phyloP scores from a whole-genome alignment of 2,329 filamentous ascomycete species.

The Immersiporthe knoxdaviesiana region DNA sequence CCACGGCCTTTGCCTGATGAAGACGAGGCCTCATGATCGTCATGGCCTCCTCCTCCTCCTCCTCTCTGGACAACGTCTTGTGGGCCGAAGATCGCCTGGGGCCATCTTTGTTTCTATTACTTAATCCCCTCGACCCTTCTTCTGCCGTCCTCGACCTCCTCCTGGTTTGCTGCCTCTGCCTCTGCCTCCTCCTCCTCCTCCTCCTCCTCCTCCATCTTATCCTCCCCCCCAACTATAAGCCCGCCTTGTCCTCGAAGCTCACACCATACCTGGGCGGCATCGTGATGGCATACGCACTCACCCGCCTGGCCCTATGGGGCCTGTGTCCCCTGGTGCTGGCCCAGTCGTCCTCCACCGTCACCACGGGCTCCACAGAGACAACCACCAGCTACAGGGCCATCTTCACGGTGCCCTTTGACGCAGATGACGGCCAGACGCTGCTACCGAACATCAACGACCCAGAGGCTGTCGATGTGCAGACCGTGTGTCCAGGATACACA shows the following conservation, averaged over 20 bases:
- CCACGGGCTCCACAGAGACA: slow-evolving; percentile 12
- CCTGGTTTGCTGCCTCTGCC: slow-evolving; percentile 10
- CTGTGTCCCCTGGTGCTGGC: slow-evolving; percentile 1
- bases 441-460: slow-evolving; percentile 28
- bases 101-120: not conserved
- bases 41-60: slow-evolving; percentile 4
- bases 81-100: slow-evolving; percentile 14
- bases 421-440: slow-evolving; percentile 24
- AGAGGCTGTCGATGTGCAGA: slow-evolving; percentile 26
- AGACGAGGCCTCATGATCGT: not conserved
- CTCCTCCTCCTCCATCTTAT: too few relatives aligned
- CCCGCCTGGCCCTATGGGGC: slow-evolving; percentile 19
- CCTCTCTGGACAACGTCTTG: not conserved
- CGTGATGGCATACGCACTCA: slow-evolving; percentile 22
- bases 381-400: slow-evolving; percentile 24
- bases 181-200: not conserved
- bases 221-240: slow-evolving; percentile 13
- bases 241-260: slow-evolving; percentile 9
- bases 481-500: slow-evolving; percentile 65
- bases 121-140: not conserved
- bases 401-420: slow-evolving; percentile 25
- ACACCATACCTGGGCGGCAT: slow-evolving; percentile 13
- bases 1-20: slow-evolving; percentile 2
- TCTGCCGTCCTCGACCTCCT: not conserved
- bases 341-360: slow-evolving; percentile 12